These are phyloP conservation scores for Camellia oleifera DNA, from an alignment of 179 eudicot species.

Conservation along the genomic window DNA sequence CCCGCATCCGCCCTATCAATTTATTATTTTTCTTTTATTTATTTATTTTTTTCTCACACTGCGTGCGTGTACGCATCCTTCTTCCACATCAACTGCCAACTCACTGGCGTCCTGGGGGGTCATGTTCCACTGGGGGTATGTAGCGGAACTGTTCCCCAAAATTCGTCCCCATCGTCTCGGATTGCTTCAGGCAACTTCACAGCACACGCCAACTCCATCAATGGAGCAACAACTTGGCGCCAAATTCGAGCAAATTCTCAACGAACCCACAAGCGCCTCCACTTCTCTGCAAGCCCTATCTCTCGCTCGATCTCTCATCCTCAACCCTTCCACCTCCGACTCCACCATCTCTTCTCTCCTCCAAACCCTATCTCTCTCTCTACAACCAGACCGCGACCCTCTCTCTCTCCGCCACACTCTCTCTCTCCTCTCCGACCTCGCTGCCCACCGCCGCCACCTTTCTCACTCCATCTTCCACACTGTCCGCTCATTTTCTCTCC, in stretches of 20 bases:
- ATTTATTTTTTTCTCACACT: too few relatives aligned
- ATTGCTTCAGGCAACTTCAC: not conserved
- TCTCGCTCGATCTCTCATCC: constrained; percentile 42
- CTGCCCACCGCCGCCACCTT: constrained; percentile 36
- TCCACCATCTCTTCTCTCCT: constrained; percentile 44
- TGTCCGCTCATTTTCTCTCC: constrained; percentile 22
- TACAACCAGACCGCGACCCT: constrained; percentile 28
- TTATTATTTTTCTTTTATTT: too few relatives aligned
- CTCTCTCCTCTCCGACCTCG: constrained; percentile 49
- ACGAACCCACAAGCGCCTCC: not conserved
- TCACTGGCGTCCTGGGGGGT: too few relatives aligned
- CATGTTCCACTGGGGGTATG: too few relatives aligned
- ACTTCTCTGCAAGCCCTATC: constrained; percentile 31
- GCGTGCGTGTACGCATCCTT: too few relatives aligned
- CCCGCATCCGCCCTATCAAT: too few relatives aligned
- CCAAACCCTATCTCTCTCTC: constrained; percentile 38
- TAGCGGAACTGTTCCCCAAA: not conserved
- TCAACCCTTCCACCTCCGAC: constrained; percentile 51
- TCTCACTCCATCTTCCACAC: constrained; percentile 24
- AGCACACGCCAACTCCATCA: not conserved
- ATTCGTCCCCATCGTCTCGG: not conserved
- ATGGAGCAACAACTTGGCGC: constrained; percentile 37
- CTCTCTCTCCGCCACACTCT: constrained; percentile 31
- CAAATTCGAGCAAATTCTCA: constrained; percentile 10
- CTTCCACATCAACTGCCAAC: too few relatives aligned